A percentile compares a stretch with the other conserved stretches of the same genome.
These are phyloP conservation scores for Naganishia liquefaciens DNA, from an alignment of 1,284 basidiomycete genomes.

Conservation along the genomic window DNA sequence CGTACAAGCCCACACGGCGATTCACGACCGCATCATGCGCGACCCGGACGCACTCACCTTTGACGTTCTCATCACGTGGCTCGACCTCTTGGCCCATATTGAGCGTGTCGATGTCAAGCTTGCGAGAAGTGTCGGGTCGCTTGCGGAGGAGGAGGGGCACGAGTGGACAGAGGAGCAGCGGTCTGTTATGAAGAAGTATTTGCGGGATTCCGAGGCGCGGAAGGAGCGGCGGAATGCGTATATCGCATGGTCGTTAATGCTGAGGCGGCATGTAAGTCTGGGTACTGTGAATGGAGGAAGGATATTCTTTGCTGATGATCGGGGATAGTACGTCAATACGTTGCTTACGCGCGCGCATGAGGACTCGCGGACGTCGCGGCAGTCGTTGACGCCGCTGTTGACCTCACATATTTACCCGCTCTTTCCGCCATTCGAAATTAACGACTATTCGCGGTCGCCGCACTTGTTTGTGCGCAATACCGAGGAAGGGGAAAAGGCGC, in stretches of 20 bases:
- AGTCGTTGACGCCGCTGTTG: neutral
- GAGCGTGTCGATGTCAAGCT: constrained; percentile 17
- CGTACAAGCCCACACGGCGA: neutral
- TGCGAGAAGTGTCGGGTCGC: neutral
- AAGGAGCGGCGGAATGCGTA: constrained; percentile 10
- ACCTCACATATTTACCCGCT: neutral
- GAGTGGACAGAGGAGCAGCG: neutral
- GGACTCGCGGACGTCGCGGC: neutral
- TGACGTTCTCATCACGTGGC: neutral
- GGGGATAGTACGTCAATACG: constrained; percentile 9
- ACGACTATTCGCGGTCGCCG: neutral
- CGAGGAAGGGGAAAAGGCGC: neutral
- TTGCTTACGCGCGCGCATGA: neutral
- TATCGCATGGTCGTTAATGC: constrained; percentile 17
- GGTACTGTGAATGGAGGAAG: too few relatives aligned
- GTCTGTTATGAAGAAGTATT: neutral
- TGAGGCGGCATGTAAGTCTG: neutral
- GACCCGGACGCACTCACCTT: neutral
- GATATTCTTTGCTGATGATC: neutral
- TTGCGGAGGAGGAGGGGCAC: neutral
- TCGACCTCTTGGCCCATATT: constrained; percentile 14
- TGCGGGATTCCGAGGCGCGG: neutral
- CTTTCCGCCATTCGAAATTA: neutral
- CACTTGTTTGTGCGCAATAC: constrained; percentile 12
- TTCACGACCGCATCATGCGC: neutral